Evolutionary conservation across 495 filamentous ascomycete genomes (phyloP).

Genomic region (Lepraria neglecta): DNA sequence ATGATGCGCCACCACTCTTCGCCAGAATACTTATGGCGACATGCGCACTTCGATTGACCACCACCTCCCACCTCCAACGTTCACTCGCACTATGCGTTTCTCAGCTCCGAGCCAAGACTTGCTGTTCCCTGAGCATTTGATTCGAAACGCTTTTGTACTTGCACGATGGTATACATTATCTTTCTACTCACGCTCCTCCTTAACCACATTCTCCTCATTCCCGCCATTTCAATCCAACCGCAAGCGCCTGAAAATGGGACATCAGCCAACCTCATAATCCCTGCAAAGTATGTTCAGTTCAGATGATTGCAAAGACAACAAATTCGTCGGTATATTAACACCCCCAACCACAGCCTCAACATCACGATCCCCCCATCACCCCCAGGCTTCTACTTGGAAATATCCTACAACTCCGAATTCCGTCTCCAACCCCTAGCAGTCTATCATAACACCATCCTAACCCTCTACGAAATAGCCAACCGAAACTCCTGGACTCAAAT

Average conservation of each 20-base stretch:
- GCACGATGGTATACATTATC: neutral
- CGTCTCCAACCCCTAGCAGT: neutral
- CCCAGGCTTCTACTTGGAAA: neutral
- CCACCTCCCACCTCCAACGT: no score
- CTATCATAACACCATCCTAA: neutral
- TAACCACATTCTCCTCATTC: neutral
- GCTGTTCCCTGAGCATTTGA: neutral
- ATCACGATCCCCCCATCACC: neutral
- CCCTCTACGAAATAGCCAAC: neutral
- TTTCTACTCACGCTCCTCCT: neutral
- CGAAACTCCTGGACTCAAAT: neutral
- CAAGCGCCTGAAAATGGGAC: neutral
- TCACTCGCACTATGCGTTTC: neutral
- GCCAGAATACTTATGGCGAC: neutral
- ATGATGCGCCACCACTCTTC: neutral
- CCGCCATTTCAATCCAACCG: neutral
- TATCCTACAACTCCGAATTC: no score
- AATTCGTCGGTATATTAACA: neutral
- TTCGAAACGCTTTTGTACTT: no score
- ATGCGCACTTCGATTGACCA: neutral
- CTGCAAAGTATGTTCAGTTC: neutral
- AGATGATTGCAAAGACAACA: neutral
- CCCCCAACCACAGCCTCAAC: no score
- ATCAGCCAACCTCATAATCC: neutral
- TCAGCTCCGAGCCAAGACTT: neutral